phyloP scores from a whole-genome alignment of 176 grass and related monocot species.

The Oryza rufipogon region DNA sequence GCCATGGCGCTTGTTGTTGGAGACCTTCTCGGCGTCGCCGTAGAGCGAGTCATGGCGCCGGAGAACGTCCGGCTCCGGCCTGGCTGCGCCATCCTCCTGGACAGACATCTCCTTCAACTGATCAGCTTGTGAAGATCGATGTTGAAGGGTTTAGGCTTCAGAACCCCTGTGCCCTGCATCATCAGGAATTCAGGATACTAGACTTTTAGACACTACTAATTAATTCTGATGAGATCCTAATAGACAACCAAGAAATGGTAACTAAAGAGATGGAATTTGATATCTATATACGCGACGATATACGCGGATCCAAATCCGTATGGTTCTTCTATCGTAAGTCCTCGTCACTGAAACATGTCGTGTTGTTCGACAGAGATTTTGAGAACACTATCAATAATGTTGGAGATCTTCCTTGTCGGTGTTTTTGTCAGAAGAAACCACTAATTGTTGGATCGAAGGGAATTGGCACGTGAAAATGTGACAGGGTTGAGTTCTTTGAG shows the following conservation, averaged over 20 bases:
- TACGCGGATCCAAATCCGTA: background rate
- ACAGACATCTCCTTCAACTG: constrained; percentile 23
- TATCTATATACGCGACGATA: background rate
- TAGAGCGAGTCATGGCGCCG: constrained; percentile 56
- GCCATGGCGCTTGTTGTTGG: constrained; percentile 34
- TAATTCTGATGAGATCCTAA: background rate
- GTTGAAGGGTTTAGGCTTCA: constrained; percentile 20
- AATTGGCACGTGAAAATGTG: background rate
- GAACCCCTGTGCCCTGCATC: constrained; percentile 15
- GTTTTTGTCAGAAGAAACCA: background rate
- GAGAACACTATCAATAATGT: no score
- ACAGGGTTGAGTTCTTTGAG: background rate
- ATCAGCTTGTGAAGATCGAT: background rate
- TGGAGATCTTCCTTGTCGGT: background rate
- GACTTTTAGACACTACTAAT: no score
- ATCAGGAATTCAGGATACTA: background rate
- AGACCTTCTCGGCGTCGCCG: constrained; percentile 58
- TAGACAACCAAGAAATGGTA: no score
- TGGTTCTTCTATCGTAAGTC: no score
- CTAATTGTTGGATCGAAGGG: background rate
- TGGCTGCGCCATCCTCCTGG: background rate
- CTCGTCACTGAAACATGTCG: no score
- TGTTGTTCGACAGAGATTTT: no score
- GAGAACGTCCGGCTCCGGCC: background rate
- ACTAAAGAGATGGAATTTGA: background rate